Conservation (phyloP, 257 asterid genomes). For the Rauvolfia tetraphylla region DNA sequence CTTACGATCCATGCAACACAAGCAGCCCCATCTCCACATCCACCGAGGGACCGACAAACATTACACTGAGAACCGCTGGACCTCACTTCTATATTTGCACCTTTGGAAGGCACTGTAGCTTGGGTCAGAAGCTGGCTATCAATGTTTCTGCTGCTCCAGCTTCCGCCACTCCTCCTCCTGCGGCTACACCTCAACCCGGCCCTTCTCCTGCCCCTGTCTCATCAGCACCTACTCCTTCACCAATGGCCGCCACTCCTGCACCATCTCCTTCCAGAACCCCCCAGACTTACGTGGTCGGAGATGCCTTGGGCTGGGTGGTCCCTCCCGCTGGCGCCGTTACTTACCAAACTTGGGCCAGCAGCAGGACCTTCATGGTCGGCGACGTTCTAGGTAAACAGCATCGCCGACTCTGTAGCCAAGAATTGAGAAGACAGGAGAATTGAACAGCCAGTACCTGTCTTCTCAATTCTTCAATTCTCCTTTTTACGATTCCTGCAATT, state of each 20-base stretch:
- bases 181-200: conserved; percentile 17
- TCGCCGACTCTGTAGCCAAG: too few species aligned
- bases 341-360: conserved; percentile 57
- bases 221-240: conserved; percentile 32
- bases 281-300: conserved; percentile 52
- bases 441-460: too few species aligned
- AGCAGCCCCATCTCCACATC: conserved; percentile 37
- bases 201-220: conserved; percentile 23
- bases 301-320: conserved; percentile 54
- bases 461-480: too few species aligned
- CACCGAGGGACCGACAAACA: conserved; percentile 45
- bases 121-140: conserved; percentile 58
- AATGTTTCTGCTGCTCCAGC: conserved; percentile 43
- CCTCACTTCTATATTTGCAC: conserved; percentile 60
- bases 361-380: conserved; percentile 50
- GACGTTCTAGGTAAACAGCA: conserved; percentile 48
- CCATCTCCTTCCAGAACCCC: conserved; percentile 40
- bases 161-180: conserved; percentile 19
- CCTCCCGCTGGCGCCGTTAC: conserved; percentile 45
- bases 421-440: too few species aligned
- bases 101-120: conserved; percentile 35
- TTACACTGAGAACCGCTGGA: conserved; percentile 46
- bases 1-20: conserved; percentile 48
- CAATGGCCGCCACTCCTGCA: conserved; percentile 24
- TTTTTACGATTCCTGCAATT: too few species aligned